Evolutionary conservation across 805 yeast genomes (phyloP).

Genomic region (Wilhelminamyces savonicus): DNA sequence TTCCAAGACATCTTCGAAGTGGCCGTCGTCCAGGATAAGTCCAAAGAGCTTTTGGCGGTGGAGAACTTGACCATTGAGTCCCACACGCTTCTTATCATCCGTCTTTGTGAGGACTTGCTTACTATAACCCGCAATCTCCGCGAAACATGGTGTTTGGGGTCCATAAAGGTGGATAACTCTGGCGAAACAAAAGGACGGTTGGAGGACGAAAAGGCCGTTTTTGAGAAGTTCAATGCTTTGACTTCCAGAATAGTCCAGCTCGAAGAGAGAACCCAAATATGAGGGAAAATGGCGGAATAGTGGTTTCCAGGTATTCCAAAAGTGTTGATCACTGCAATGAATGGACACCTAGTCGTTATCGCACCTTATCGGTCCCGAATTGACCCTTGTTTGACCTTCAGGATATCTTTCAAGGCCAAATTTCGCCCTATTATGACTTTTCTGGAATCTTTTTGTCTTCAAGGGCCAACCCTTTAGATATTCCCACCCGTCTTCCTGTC

Average conservation of each 20-base stretch:
- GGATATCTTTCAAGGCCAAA: too few relatives aligned
- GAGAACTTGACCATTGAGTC: constrained; percentile 52
- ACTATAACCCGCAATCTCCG: constrained; percentile 42
- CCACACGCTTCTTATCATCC: constrained; percentile 43
- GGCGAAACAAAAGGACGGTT: constrained; percentile 6
- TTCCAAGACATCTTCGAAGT: constrained; percentile 49
- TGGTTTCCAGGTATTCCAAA: too few relatives aligned
- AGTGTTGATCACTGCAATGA: too few relatives aligned
- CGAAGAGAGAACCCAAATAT: too few relatives aligned
- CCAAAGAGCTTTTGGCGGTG: constrained; percentile 40
- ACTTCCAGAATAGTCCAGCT: constrained; percentile 8
- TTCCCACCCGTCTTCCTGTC: too few relatives aligned
- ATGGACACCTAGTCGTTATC: too few relatives aligned
- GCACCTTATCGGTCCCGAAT: too few relatives aligned
- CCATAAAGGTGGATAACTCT: constrained; percentile 33
- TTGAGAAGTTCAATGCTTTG: constrained; percentile 20
- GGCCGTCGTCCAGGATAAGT: constrained; percentile 34
- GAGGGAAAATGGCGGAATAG: too few relatives aligned
- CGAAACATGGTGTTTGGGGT: constrained; percentile 55
- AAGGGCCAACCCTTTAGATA: too few relatives aligned
- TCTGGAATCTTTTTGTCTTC: too few relatives aligned
- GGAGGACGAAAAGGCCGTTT: constrained; percentile 16
- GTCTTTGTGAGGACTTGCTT: constrained; percentile 48
- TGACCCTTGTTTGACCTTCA: too few relatives aligned
- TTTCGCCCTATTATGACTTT: too few relatives aligned